These are phyloP conservation scores for Colletotrichum sp. DNA, from an alignment of 2,329 filamentous ascomycete genomes.

Conservation along the genomic window DNA sequence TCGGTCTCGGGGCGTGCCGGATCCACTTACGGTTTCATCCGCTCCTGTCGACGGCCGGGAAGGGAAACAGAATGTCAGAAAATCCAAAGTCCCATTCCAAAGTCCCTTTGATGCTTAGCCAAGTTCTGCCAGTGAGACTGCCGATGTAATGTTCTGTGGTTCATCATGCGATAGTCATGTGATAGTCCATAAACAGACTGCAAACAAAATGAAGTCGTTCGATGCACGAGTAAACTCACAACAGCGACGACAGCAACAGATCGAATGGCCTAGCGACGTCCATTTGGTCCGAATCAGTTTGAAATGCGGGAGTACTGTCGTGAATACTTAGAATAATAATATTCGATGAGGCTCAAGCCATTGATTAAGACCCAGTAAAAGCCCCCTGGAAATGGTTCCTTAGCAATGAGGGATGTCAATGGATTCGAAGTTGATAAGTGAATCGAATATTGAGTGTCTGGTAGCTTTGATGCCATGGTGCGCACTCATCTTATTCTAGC, in stretches of 20 bases:
- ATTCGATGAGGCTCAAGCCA: background rate
- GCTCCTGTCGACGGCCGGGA: background rate
- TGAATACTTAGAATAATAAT: background rate
- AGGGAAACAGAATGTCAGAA: background rate
- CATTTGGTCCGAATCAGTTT: background rate
- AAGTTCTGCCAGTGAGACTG: background rate
- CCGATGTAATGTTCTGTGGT: background rate
- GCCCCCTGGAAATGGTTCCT: background rate
- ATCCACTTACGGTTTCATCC: background rate
- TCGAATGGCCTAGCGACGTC: background rate
- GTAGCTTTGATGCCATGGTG: background rate
- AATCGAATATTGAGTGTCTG: background rate
- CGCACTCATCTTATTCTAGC: background rate
- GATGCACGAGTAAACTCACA: background rate
- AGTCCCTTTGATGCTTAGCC: background rate
- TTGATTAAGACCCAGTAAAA: background rate
- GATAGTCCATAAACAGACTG: background rate
- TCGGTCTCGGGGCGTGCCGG: background rate
- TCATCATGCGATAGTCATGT: background rate
- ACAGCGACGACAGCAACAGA: background rate
- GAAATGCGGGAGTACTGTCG: accelerated
- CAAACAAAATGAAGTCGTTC: background rate
- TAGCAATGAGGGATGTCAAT: background rate
- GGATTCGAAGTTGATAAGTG: background rate
- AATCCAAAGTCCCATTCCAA: background rate